Conservation (phyloP, 208 protist species). For the Blastocrithidia nonstop region DNA sequence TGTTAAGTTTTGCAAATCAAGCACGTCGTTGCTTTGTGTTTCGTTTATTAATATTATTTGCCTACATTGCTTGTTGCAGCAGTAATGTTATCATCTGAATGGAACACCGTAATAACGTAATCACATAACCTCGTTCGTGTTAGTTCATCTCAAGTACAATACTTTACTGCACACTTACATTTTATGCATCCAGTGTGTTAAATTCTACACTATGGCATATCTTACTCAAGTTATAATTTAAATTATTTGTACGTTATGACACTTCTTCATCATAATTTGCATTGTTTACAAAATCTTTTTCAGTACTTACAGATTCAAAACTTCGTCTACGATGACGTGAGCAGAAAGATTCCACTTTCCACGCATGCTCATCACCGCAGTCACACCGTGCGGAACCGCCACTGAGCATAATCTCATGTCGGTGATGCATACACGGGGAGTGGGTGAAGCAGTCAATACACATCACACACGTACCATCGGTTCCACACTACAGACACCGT, state of each 20-base stretch:
- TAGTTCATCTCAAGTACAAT: no score
- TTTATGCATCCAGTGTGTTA: no score
- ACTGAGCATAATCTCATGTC: constrained; percentile 42
- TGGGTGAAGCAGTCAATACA: constrained; percentile 84
- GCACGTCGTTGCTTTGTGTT: no score
- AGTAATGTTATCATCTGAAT: no score
- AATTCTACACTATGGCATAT: no score
- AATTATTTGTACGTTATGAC: neutral
- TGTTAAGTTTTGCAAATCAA: no score
- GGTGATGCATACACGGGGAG: constrained; percentile 63
- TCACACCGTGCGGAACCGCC: constrained; percentile 83
- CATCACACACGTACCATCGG: constrained; percentile 78
- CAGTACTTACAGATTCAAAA: neutral
- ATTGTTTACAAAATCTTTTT: neutral
- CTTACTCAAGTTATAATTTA: no score
- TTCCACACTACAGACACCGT: constrained; percentile 78
- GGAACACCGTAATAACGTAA: no score
- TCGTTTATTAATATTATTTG: no score
- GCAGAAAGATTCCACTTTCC: constrained; percentile 56
- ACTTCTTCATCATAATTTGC: neutral
- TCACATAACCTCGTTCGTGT: no score
- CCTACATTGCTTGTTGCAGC: no score
- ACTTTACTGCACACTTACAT: no score
- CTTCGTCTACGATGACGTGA: constrained; percentile 19
- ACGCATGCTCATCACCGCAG: constrained; percentile 85